Base-by-base conservation (phyloP, 2,329 filamentous ascomycete species). In the Sporothrix inflata region DNA sequence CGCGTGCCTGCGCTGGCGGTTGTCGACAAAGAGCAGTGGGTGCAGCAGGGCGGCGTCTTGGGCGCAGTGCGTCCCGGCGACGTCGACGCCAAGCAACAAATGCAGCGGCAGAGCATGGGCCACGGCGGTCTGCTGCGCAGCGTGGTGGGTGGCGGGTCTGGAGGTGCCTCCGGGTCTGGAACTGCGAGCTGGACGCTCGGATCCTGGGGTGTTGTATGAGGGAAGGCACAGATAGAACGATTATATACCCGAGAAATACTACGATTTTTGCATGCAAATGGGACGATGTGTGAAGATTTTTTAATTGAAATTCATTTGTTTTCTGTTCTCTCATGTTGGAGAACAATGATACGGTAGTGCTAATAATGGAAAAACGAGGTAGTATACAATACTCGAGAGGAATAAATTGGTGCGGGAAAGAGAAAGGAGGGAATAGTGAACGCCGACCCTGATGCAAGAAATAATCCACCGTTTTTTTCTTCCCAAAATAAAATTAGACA, bases 11-110 rank as follows among this genome's bases (percentile, higher is more conserved):
- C 91, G 1, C 85, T 93, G 69, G 90, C 91, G 1, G 87, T 90
- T 40, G 83, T 94, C 24, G 92, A 94, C 74, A 84, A 90, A 34
- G 92, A 95, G 7, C 83, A 88, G 45, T 95, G 92, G 85, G 79
- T 90, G 61, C 88, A 89, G 75, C 86, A 93, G 75, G 92, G 92
- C 1, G 81, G 87, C 27, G 83, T 83, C 12, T 82, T 83, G 21
- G 91, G 91, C 2, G 90, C 91, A 1, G 87, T 84, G 21, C 85
- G 85, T 61, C 84, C 88, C 1, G 84, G 80, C 60, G 90, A 92
- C 16, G 84, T 91, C 4, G 88, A 90, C 73, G 77, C 85, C 55
- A 88, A 87, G 79, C 81, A 83, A 2, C 85, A 85, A 69, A 85
- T 86, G 70, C 87, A 90, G 75, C 85, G 90, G 72, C 89, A 92